phyloP scores from a whole-genome alignment of 176 grass and related monocot species.

The Calamus simplicifolius region DNA sequence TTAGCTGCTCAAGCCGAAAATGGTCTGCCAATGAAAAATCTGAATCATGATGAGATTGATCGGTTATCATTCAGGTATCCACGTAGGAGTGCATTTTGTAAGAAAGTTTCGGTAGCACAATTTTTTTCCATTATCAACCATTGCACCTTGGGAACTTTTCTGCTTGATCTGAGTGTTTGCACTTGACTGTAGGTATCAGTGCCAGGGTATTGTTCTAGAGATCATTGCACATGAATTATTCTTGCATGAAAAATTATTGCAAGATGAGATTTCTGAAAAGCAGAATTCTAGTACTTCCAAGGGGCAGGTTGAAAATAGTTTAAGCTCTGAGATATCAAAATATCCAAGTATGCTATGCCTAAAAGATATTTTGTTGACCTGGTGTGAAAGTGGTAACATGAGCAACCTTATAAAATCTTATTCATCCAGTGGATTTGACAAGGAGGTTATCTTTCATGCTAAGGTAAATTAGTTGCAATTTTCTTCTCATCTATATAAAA shows the following conservation, averaged over 20 bases:
- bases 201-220: constrained; percentile 58
- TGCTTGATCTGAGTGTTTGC: constrained; percentile 6
- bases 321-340: constrained; percentile 9
- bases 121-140: neutral
- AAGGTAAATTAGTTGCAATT: constrained; percentile 35
- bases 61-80: constrained; percentile 40
- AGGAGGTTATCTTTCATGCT: constrained; percentile 52
- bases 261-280: constrained; percentile 29
- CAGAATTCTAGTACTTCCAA: constrained; percentile 7
- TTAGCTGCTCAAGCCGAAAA: constrained; percentile 26
- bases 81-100: neutral
- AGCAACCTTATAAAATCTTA: constrained; percentile 50
- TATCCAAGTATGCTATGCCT: constrained; percentile 19
- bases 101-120: neutral
- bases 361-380: constrained; percentile 34
- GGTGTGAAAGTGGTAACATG: constrained; percentile 41
- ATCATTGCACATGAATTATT: constrained; percentile 86
- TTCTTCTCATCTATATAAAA: constrained; percentile 5
- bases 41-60: constrained; percentile 19
- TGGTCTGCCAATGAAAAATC: constrained; percentile 15
- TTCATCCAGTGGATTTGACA: constrained; percentile 37
- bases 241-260: constrained; percentile 49
- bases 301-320: constrained; percentile 1
- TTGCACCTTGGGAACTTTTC: neutral
- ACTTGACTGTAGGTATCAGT: constrained; percentile 44